Evolutionary conservation across 2,329 filamentous ascomycete genomes (phyloP).

Genomic region (Verticillium nubilum): DNA sequence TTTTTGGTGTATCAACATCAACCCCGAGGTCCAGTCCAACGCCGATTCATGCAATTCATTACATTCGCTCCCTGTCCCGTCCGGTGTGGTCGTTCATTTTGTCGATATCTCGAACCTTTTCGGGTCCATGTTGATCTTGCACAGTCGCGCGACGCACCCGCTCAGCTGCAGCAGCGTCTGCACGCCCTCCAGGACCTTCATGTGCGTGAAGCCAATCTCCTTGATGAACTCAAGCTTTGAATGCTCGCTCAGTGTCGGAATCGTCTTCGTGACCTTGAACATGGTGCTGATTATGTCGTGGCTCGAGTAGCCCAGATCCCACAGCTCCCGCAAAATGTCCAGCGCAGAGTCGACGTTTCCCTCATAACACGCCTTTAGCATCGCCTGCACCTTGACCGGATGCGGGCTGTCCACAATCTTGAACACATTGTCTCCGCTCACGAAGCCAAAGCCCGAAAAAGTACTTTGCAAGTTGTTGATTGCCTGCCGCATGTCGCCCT

Average conservation of each 20-base stretch:
- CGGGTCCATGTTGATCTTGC: conserved; percentile 95
- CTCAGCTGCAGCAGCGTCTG: conserved; percentile 92
- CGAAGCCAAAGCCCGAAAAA: conserved; percentile 86
- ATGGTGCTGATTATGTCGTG: conserved; percentile 99
- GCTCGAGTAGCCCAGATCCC: conserved; percentile 93
- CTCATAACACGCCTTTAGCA: conserved; percentile 96
- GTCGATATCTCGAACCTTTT: conserved; percentile 58
- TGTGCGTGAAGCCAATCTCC: conserved; percentile 98
- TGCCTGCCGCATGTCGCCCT: conserved; percentile 97
- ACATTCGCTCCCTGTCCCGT: background rate
- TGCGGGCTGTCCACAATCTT: conserved; percentile 95
- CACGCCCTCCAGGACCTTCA: conserved; percentile 97
- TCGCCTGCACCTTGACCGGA: conserved; percentile 96
- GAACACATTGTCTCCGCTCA: conserved; percentile 98
- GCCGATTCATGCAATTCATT: conserved; percentile 22
- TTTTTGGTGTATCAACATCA: background rate
- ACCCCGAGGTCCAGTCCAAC: conserved; percentile 17
- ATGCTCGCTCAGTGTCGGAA: conserved; percentile 86
- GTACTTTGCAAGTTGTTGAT: conserved; percentile 98
- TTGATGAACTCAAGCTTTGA: conserved; percentile 96
- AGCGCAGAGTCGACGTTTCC: conserved; percentile 84
- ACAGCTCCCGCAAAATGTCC: conserved; percentile 82
- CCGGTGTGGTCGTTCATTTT: conserved; percentile 20
- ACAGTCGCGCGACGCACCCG: conserved; percentile 84
- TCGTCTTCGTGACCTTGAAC: conserved; percentile 97